Conservation (phyloP, 129 eudicot species). For the Lactuca sativa region DNA sequence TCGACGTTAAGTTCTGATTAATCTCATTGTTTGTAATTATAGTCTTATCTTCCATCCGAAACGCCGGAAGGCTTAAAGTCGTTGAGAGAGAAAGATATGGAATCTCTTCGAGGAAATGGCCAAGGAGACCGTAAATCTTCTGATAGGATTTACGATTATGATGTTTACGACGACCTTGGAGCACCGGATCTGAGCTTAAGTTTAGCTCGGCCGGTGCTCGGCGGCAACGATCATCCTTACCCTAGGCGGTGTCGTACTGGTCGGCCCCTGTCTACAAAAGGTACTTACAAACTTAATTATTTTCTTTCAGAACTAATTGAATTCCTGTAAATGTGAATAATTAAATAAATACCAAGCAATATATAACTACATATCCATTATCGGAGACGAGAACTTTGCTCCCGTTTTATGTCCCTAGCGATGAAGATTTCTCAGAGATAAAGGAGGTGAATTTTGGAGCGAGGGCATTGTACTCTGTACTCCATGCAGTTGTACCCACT, state of each 20-base stretch:
- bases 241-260: constrained; percentile 73
- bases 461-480: constrained; percentile 40
- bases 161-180: constrained; percentile 35
- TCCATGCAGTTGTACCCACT: constrained; percentile 49
- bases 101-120: neutral
- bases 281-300: neutral
- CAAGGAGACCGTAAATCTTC: constrained; percentile 37
- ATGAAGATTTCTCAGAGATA: constrained; percentile 21
- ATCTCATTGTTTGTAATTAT: neutral
- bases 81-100: constrained; percentile 44
- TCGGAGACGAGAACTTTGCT: constrained; percentile 39
- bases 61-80: constrained; percentile 49
- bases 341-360: neutral
- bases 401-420: constrained; percentile 49
- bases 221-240: constrained; percentile 53
- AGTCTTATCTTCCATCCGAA: constrained; percentile 63
- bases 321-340: neutral
- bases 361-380: constrained; percentile 35
- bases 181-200: constrained; percentile 8
- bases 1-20: neutral
- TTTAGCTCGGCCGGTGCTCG: constrained; percentile 61
- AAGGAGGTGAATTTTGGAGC: constrained; percentile 42
- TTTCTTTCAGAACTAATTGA: neutral
- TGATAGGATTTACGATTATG: constrained; percentile 67
- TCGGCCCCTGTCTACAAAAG: neutral